Base-by-base conservation (phyloP, 306 rosid species). In the Ammopiptanthus mongolicus region DNA sequence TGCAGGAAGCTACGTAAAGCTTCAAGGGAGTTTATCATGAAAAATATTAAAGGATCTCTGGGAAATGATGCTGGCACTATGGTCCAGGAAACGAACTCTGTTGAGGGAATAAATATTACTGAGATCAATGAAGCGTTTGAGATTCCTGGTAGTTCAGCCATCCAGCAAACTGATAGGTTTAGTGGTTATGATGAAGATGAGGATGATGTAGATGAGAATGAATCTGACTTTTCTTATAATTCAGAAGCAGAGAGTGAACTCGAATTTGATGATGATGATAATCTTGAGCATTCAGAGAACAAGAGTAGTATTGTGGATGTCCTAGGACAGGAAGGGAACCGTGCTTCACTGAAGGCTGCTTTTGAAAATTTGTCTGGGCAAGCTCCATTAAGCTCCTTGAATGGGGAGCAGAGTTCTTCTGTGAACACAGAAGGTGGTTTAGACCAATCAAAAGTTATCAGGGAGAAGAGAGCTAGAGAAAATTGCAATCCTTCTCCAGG, bases 51-150 rank as follows among this genome's bases (percentile, higher is more conserved):
- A 48, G 84, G 44, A 57, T 63, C 77, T 68, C 78, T 11, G 11
- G 88, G 73, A 72, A 78, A 60, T 73, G 71, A 77, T 84, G 42
- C 42, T 8, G 76, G 48, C 33, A 31, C 46, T 59, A 47, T 42
- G 22, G 74, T 73, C 56, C 67, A 72, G 5, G 90, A 86, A 75
- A 64, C 62, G 29, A 72, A 77, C 55, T 84, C 85, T 73, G 63
- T 68, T 55, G 89, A 82, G 71, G 84, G 83, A 51, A 59, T 83
- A 73, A 80, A 89, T 81, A 82, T 87, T 78, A 82, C 80, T 44
- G 96, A 84, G 81, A 91, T 90, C 33, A 85, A 78, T 73, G 97
- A 91, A 82, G 98, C 97, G 21, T 91, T 87, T 86, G 97, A 90
- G 55, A 60, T 79, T 73, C 62, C 71, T 70, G 91, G 84, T 47